Evolutionary conservation across 2,329 filamentous ascomycete species (phyloP), one percentile per base, ranked within the genome.

Genomic region (Colletotrichum horii): DNA sequence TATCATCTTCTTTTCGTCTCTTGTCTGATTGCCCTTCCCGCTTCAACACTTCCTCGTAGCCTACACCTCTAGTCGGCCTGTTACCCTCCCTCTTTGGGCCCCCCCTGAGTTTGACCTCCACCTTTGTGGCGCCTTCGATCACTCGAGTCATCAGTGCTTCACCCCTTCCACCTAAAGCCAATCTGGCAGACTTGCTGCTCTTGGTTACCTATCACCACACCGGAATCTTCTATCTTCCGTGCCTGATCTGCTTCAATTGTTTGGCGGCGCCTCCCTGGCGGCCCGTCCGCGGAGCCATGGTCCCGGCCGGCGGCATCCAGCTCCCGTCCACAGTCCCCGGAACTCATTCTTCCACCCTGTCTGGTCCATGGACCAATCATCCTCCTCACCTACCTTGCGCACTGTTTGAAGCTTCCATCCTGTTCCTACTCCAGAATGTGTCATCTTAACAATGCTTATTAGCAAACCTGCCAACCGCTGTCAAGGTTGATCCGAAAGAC

Each of bases 401-500:
- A 30, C 43, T 56, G n/a, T 11, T n/a, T 32, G 22, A n/a, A 56
- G 11, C 22, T 32, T 14, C n/a, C n/a, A 36, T 56, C 16, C 19
- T 64, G 19, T 64, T 36, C 61, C 28, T 19, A 14, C 36, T 38
- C 61, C 12, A 38, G 16, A 34, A 7, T 62, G 12, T 15, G 22
- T 64, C 34, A 58, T 75, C 71, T 72, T 76, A 75, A 77, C 72
- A 52, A n/a, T 34, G 43, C n/a, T 16, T n/a, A 58, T 80, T 22
- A 80, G 80, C 66, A 80, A 79, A 60, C 80, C 83, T 24, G 61
- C 75, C 77, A 43, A 67, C 75, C 30, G 71, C 67, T 32, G 77
- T 70, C 61, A 83, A 80, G 77, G 78, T 87, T 79, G 81, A 85
- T 71, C 88, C 88, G 24, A 87, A 89, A 79, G 86, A 91, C 75